Conservation (phyloP, 495 filamentous ascomycete genomes). For the Aspergillus steynii region DNA sequence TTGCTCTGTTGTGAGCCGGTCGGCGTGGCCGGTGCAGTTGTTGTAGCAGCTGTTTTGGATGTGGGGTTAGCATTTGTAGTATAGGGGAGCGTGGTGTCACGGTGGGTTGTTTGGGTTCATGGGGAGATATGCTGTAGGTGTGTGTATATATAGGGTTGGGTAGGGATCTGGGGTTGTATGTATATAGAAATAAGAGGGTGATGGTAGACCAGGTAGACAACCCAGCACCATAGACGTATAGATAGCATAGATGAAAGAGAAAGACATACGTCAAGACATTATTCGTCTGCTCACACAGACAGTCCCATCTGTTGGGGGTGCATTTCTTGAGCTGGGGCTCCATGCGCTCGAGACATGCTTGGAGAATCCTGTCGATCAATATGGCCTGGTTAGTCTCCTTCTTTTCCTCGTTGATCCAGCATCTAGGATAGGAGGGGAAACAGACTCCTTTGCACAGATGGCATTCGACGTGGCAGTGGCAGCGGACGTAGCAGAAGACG, state of each 20-base stretch:
- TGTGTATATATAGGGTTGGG: no score
- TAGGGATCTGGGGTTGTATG: no score
- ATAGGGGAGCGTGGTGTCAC: no score
- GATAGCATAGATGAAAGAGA: not conserved
- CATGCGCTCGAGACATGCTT: conserved; percentile 30
- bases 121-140: no score
- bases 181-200: no score
- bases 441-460: not conserved
- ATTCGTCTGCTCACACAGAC: conserved; percentile 33
- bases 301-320: conserved; percentile 27
- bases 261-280: conserved; percentile 32
- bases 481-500: not conserved
- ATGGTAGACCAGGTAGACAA: not conserved
- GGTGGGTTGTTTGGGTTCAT: no score
- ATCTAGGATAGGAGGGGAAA: not conserved
- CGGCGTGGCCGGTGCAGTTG: not conserved
- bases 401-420: not conserved
- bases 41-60: not conserved
- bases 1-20: not conserved
- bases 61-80: no score
- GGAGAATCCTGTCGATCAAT: conserved; percentile 26
- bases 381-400: not conserved
- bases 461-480: not conserved
- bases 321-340: conserved; percentile 28
- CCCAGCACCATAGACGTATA: not conserved